Conservation (phyloP, 1,139 yeast species). For the Yamadazyma diospyri region DNA sequence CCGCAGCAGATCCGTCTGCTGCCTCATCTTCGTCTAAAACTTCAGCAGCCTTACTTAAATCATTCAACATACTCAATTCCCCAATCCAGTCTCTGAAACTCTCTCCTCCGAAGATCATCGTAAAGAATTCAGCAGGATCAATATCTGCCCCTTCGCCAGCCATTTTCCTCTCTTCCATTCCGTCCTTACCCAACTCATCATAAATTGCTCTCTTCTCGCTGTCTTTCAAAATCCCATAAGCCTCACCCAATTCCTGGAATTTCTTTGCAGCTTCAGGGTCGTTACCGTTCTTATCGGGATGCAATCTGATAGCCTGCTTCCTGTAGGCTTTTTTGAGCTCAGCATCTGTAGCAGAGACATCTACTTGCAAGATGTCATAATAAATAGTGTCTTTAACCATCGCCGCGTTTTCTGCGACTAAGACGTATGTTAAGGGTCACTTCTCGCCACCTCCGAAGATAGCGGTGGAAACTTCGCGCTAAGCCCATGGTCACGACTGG, state of each 20-base stretch:
- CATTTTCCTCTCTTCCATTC: conserved; percentile 26
- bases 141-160: conserved; percentile 25
- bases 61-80: conserved; percentile 81
- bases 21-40: conserved; percentile 42
- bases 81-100: conserved; percentile 71
- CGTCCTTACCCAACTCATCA: conserved; percentile 44
- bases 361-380: conserved; percentile 82
- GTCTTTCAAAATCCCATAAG: conserved; percentile 41
- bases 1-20: conserved; percentile 1
- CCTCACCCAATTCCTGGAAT: conserved; percentile 78
- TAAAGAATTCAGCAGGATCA: conserved; percentile 52
- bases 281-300: conserved; percentile 88
- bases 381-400: conserved; percentile 93
- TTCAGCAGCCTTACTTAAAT: conserved; percentile 70
- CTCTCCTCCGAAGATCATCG: conserved; percentile 86
- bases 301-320: conserved; percentile 84
- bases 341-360: conserved; percentile 69
- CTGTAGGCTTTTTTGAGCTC: conserved; percentile 96
- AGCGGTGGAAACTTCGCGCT: too few relatives aligned
- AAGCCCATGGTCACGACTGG: too few relatives aligned
- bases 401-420: not conserved
- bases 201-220: conserved; percentile 34
- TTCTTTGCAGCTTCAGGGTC: conserved; percentile 87
- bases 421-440: too few relatives aligned
- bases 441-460: too few relatives aligned